These are phyloP conservation scores for Aspergillus amoenus DNA, from an alignment of 2,329 filamentous ascomycete species.

Conservation along the genomic window DNA sequence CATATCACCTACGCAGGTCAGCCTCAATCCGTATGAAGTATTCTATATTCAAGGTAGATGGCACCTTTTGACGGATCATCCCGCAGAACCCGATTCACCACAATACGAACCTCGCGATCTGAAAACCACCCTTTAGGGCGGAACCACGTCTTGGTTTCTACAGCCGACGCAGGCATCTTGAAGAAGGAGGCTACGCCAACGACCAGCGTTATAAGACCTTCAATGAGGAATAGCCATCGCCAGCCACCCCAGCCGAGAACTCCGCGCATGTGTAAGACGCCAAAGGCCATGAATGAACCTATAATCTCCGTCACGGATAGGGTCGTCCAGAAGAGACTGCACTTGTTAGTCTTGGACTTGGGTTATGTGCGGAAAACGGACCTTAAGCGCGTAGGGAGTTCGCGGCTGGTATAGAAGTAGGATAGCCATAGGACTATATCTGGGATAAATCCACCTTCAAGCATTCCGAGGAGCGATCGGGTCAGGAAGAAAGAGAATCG, in stretches of 20 bases:
- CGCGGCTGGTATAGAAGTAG: conserved; percentile 69
- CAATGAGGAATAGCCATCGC: conserved; percentile 57
- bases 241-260: conserved; percentile 37
- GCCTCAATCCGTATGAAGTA: background rate
- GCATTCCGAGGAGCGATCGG: conserved; percentile 41
- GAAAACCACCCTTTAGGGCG: conserved; percentile 60
- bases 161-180: conserved; percentile 55
- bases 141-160: conserved; percentile 56
- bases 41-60: no score
- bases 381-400: conserved; percentile 60
- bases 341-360: background rate
- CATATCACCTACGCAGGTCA: conserved; percentile 45
- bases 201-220: conserved; percentile 54
- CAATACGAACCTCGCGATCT: conserved; percentile 59
- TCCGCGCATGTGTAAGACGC: conserved; percentile 36
- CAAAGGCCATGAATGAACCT: conserved; percentile 37
- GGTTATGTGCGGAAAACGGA: background rate
- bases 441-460: conserved; percentile 60
- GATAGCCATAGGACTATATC: conserved; percentile 61
- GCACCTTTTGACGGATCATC: conserved; percentile 60
- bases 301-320: conserved; percentile 43
- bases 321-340: conserved; percentile 65
- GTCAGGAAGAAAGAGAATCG: conserved; percentile 40
- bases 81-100: conserved; percentile 59
- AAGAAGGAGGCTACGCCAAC: conserved; percentile 56